phyloP scores from a whole-genome alignment of 2,329 filamentous ascomycete genomes.

The Talaromyces funiculosus region DNA sequence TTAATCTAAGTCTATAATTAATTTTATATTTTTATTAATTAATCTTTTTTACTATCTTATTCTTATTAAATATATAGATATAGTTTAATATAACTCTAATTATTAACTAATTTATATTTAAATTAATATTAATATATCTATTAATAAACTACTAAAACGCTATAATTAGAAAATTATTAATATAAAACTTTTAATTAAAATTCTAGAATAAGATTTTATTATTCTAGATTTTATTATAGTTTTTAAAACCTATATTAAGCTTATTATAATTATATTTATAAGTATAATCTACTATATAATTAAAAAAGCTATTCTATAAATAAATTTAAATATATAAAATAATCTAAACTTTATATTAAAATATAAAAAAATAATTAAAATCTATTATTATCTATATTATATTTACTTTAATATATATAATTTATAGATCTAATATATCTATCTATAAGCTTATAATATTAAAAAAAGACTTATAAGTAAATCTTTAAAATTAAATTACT shows the following conservation, averaged over 20 bases:
- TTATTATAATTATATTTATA: too few relatives aligned
- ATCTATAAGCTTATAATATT: neutral
- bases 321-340: neutral
- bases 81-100: neutral
- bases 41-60: neutral
- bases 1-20: neutral
- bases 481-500: neutral
- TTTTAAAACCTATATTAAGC: too few relatives aligned
- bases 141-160: too few relatives aligned
- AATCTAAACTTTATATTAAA: neutral
- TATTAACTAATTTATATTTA: neutral
- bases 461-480: neutral
- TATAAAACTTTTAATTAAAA: neutral
- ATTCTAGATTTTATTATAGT: too few relatives aligned
- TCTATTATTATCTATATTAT: neutral
- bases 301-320: too few relatives aligned
- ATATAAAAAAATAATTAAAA: neutral
- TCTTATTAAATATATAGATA: neutral
- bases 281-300: too few relatives aligned
- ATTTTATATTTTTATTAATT: neutral
- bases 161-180: too few relatives aligned
- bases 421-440: neutral
- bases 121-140: too few relatives aligned
- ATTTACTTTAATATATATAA: neutral
- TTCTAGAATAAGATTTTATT: neutral